phyloP scores from a whole-genome alignment of 495 filamentous ascomycete genomes.

The Aspergillus biplanus region DNA sequence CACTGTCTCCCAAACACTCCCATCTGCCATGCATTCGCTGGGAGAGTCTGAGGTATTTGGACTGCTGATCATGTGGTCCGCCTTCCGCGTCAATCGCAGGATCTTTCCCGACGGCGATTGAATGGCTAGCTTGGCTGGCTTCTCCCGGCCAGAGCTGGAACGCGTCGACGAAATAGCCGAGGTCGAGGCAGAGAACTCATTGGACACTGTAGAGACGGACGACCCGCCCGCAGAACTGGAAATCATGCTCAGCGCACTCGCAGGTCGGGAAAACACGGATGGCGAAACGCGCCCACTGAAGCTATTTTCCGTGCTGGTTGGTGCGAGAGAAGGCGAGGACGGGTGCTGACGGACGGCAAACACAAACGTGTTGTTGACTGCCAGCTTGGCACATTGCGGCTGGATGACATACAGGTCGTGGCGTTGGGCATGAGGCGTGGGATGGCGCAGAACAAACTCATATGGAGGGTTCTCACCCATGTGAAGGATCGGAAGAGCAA shows the following conservation, averaged over 20 bases:
- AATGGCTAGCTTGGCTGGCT: slow-evolving; percentile 94
- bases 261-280: slow-evolving; percentile 70
- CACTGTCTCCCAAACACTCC: slow-evolving; percentile 94
- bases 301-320: slow-evolving; percentile 54
- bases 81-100: slow-evolving; percentile 84
- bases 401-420: slow-evolving; percentile 97
- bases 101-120: slow-evolving; percentile 97
- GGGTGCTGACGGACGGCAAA: slow-evolving; percentile 95
- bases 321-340: slow-evolving; percentile 56
- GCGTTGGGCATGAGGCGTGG: slow-evolving; percentile 92
- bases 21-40: slow-evolving; percentile 65
- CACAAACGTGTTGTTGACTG: slow-evolving; percentile 95
- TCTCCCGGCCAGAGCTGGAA: slow-evolving; percentile 59
- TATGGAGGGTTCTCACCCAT: slow-evolving; percentile 90
- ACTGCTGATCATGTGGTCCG: slow-evolving; percentile 64
- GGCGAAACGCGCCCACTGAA: slow-evolving; percentile 59
- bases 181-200: slow-evolving; percentile 51
- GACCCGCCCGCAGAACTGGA: slow-evolving; percentile 50
- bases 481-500: slow-evolving; percentile 90
- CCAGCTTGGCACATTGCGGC: slow-evolving; percentile 84
- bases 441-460: slow-evolving; percentile 89
- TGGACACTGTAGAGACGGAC: slow-evolving; percentile 42
- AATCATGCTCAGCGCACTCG: slow-evolving; percentile 80
- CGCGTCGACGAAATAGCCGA: slow-evolving; percentile 59
- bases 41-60: slow-evolving; percentile 46